phyloP scores from a whole-genome alignment of 164 flowering plant species.

The Dillenia turbinata region DNA sequence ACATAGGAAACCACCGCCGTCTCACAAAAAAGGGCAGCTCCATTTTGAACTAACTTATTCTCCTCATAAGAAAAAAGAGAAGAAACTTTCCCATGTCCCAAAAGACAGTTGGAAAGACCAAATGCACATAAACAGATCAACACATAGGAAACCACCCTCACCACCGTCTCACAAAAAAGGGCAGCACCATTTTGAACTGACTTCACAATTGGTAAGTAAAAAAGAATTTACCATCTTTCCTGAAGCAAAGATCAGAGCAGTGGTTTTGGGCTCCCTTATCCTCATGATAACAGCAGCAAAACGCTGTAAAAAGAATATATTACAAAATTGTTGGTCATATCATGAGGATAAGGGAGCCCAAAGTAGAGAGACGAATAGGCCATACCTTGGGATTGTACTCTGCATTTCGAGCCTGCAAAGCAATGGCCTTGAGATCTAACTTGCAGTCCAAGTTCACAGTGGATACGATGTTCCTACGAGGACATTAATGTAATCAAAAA shows the following conservation, averaged over 20 bases:
- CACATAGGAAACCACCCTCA: too few relatives aligned
- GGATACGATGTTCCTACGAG: conserved; percentile 85
- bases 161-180: too few relatives aligned
- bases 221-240: conserved; percentile 77
- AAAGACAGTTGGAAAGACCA: too few relatives aligned
- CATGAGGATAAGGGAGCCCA: too few relatives aligned
- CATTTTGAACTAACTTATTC: too few relatives aligned
- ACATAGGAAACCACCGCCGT: too few relatives aligned
- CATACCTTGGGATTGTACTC: conserved; percentile 91
- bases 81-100: too few relatives aligned
- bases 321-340: not conserved
- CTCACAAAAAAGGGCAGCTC: too few relatives aligned
- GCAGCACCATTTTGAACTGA: too few relatives aligned
- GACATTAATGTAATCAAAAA: conserved; percentile 3
- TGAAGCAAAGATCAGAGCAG: conserved; percentile 89
- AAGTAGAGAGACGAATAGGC: not conserved
- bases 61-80: too few relatives aligned
- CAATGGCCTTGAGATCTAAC: conserved; percentile 79
- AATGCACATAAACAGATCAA: too few relatives aligned
- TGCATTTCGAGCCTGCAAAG: conserved; percentile 86
- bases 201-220: not conserved
- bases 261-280: conserved; percentile 87
- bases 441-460: conserved; percentile 93
- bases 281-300: conserved; percentile 96
- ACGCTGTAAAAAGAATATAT: conserved; percentile 48